phyloP scores from a whole-genome alignment of 208 protist species.

The Balamuthia mandrillaris region DNA sequence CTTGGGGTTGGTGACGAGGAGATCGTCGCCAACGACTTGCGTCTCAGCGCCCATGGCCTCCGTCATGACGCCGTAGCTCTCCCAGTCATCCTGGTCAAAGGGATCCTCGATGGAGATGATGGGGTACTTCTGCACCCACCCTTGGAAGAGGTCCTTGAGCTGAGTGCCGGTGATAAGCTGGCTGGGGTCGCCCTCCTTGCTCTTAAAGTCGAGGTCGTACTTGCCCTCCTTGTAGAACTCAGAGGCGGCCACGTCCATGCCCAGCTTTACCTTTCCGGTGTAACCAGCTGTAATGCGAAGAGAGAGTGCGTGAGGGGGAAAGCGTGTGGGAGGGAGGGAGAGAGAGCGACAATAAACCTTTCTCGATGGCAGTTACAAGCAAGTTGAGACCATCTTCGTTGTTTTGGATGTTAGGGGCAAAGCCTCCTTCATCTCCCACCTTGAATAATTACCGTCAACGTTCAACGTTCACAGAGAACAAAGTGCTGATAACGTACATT shows the following conservation, averaged over 20 bases:
- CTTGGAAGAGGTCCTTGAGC: constrained; percentile 86
- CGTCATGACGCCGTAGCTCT: constrained; percentile 82
- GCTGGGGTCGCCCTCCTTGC: constrained; percentile 61
- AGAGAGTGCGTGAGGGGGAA: background rate
- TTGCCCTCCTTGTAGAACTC: constrained; percentile 82
- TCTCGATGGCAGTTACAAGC: constrained; percentile 92
- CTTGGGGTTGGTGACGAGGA: constrained; percentile 95
- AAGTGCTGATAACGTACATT: constrained; percentile 67
- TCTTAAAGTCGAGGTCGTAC: constrained; percentile 98
- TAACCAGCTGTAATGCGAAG: constrained; percentile 56
- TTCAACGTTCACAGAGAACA: constrained; percentile 12
- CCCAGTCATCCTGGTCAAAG: constrained; percentile 97
- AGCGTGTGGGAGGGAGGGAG: background rate
- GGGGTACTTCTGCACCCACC: constrained; percentile 85
- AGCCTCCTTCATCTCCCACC: constrained; percentile 98
- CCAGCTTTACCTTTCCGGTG: constrained; percentile 92
- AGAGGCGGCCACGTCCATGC: constrained; percentile 97
- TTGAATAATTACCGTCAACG: constrained; percentile 45
- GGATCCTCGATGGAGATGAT: constrained; percentile 99
- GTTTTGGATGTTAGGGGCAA: constrained; percentile 89
- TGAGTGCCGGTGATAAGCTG: constrained; percentile 57
- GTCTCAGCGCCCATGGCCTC: constrained; percentile 67
- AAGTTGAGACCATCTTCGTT: constrained; percentile 94
- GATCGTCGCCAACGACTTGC: constrained; percentile 98
- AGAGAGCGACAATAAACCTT: constrained; percentile 81